These are phyloP conservation scores for Termitomyces eurrhizus DNA, from an alignment of 768 basidiomycete species.

Conservation along the genomic window DNA sequence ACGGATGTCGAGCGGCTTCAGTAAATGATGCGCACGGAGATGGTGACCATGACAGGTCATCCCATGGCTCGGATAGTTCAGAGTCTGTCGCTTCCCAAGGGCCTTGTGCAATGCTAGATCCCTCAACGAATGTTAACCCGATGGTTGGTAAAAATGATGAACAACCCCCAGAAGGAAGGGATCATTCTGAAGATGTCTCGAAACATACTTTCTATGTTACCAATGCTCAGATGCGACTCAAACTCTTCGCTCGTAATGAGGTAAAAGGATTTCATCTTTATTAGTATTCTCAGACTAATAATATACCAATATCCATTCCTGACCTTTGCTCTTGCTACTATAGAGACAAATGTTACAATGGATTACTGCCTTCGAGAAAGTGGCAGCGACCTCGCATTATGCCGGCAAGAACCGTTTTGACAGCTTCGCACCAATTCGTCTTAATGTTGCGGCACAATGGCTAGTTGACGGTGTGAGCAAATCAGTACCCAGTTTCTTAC, in stretches of 20 bases:
- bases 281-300: background rate
- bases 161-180: constrained; percentile 18
- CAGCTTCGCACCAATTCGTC: constrained; percentile 88
- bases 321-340: background rate
- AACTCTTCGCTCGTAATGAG: constrained; percentile 85
- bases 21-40: constrained; percentile 11
- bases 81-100: constrained; percentile 33
- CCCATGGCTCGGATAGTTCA: constrained; percentile 19
- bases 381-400: constrained; percentile 74
- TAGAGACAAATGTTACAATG: constrained; percentile 97
- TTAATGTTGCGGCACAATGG: constrained; percentile 96
- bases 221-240: constrained; percentile 87
- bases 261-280: constrained; percentile 30
- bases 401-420: constrained; percentile 82
- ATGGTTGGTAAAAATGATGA: constrained; percentile 26
- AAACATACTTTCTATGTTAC: constrained; percentile 94
- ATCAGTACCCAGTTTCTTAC: background rate
- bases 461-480: constrained; percentile 88
- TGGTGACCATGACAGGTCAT: constrained; percentile 2
- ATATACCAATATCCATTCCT: background rate
- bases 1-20: constrained; percentile 16
- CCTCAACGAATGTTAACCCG: constrained; percentile 72
- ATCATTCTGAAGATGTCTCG: constrained; percentile 50
- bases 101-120: constrained; percentile 67
- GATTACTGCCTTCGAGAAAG: constrained; percentile 86